Conservation (phyloP, 192 early-diverging fungal species). For the Backusella sp. region DNA sequence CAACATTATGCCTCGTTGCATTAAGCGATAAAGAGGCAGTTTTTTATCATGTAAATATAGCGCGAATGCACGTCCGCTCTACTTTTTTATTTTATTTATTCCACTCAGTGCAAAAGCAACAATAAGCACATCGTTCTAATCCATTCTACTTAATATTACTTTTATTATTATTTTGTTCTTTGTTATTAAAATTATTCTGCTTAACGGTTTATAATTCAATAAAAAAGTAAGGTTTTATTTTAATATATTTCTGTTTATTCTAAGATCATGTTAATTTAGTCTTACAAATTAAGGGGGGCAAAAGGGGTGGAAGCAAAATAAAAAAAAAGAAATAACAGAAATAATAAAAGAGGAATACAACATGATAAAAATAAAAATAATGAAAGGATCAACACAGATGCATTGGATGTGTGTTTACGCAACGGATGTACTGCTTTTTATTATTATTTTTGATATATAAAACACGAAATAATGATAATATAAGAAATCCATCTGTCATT, state of each 20-base stretch:
- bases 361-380: not conserved
- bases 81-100: not conserved
- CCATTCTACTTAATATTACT: not conserved
- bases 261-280: constrained; percentile 3
- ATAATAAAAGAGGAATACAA: not conserved
- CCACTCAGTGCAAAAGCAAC: not conserved
- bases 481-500: not conserved
- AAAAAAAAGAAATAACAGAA: not conserved
- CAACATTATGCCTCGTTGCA: not conserved
- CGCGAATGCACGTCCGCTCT: not conserved
- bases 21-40: not conserved
- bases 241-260: constrained; percentile 8
- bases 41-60: not conserved
- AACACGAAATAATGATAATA: not conserved
- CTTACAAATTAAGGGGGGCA: not conserved
- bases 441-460: not conserved
- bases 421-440: not conserved
- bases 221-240: constrained; percentile 5
- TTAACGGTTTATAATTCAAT: not conserved
- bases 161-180: not conserved
- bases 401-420: not conserved
- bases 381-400: not conserved
- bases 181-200: not conserved
- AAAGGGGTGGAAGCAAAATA: not conserved
- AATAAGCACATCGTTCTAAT: not conserved